Percentiles rank a stretch among this genome's conserved stretches.
These are phyloP conservation scores for Iris macrosiphon DNA, from an alignment of 106 monocot species.

Conservation along the genomic window DNA sequence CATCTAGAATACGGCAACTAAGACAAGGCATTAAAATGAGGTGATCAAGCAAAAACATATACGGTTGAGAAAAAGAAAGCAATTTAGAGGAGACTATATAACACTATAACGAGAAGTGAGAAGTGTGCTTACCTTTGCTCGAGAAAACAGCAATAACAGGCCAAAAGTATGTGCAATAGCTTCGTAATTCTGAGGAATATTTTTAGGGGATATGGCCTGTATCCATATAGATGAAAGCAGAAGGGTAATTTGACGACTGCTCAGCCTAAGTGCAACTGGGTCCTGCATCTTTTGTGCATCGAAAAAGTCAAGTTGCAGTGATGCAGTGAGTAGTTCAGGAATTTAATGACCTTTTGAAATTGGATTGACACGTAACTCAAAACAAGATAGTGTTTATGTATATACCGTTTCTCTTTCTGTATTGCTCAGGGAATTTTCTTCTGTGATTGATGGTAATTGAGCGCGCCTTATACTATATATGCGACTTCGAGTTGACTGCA, in stretches of 20 bases:
- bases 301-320: constrained; percentile 4
- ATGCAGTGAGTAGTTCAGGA: neutral
- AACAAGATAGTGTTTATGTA: neutral
- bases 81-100: neutral
- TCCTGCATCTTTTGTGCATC: constrained; percentile 33
- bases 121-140: constrained; percentile 38
- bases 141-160: constrained; percentile 54
- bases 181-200: constrained; percentile 65
- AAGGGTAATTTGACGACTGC: constrained; percentile 52
- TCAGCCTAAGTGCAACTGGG: constrained; percentile 38
- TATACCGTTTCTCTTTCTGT: constrained; percentile 21
- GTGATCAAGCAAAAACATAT: neutral
- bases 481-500: constrained; percentile 26
- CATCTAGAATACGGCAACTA: neutral
- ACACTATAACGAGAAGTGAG: no score
- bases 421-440: constrained; percentile 9
- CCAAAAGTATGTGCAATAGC: constrained; percentile 72
- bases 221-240: constrained; percentile 69
- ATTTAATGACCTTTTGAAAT: neutral
- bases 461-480: constrained; percentile 2
- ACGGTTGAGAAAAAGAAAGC: neutral
- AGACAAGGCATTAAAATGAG: no score
- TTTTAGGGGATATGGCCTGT: constrained; percentile 53
- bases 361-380: neutral
- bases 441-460: constrained; percentile 15